Conservation (phyloP, 345 rosid species). For the Fremontodendron californicum region DNA sequence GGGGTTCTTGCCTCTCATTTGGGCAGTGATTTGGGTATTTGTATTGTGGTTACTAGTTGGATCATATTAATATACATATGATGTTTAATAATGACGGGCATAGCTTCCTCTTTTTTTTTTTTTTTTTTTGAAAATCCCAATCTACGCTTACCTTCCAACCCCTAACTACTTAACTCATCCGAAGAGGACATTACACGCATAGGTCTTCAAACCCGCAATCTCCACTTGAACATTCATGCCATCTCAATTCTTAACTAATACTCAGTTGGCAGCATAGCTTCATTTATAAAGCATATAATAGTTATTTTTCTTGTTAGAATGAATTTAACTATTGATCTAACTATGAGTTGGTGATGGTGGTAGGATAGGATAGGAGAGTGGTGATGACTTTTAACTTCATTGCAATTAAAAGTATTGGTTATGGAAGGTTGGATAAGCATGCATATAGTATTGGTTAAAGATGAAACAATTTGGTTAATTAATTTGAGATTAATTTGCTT, state of each 20-base stretch:
- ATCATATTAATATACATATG: background rate
- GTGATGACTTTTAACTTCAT: background rate
- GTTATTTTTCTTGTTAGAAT: background rate
- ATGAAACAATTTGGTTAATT: background rate
- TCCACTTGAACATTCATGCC: too few relatives aligned
- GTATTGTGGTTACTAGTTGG: background rate
- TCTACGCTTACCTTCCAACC: too few relatives aligned
- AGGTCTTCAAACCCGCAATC: too few relatives aligned
- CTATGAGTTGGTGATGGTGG: background rate
- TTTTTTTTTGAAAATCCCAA: too few relatives aligned
- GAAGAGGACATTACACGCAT: too few relatives aligned
- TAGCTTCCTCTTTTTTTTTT: too few relatives aligned
- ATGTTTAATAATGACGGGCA: background rate
- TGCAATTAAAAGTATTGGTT: background rate
- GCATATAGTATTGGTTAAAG: background rate
- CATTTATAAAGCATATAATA: background rate
- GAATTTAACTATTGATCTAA: background rate
- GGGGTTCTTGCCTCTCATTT: background rate
- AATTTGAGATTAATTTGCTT: background rate
- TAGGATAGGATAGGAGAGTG: background rate
- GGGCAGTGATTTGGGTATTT: background rate
- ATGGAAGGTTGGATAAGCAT: background rate
- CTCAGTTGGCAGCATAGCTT: background rate
- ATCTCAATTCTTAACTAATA: too few relatives aligned
- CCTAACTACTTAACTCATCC: too few relatives aligned